phyloP scores from a whole-genome alignment of 495 filamentous ascomycete species.

The Glonium stellatum region DNA sequence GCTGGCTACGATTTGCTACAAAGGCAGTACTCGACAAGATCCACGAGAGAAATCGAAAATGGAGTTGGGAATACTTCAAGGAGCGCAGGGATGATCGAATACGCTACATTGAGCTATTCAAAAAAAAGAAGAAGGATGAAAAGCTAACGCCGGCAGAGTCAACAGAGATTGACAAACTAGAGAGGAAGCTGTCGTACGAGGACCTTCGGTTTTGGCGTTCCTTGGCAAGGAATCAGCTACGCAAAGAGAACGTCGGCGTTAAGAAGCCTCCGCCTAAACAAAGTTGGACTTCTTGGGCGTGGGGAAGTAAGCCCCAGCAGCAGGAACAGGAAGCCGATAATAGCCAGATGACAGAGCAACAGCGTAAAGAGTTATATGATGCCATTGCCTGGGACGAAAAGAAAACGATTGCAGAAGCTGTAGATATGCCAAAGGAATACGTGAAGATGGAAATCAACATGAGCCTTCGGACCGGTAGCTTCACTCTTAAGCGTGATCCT shows the following conservation, averaged over 20 bases:
- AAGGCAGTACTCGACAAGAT: constrained; percentile 86
- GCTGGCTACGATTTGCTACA: constrained; percentile 86
- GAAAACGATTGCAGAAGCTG: constrained; percentile 72
- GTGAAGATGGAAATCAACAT: constrained; percentile 88
- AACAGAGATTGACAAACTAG: constrained; percentile 65
- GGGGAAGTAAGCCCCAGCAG: constrained; percentile 50
- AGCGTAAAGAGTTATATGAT: constrained; percentile 92
- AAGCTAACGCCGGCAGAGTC: constrained; percentile 60
- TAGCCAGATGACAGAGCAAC: constrained; percentile 82
- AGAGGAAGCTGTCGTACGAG: constrained; percentile 86
- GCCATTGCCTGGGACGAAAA: constrained; percentile 99
- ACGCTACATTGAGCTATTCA: constrained; percentile 89
- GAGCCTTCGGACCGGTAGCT: constrained; percentile 83
- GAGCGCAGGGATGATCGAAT: constrained; percentile 85
- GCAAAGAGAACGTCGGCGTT: constrained; percentile 84
- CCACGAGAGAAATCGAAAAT: constrained; percentile 79
- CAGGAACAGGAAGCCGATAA: constrained; percentile 57
- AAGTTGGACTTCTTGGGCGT: constrained; percentile 82
- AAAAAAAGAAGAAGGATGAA: constrained; percentile 79
- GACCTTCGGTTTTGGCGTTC: constrained; percentile 97
- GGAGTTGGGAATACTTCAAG: constrained; percentile 91
- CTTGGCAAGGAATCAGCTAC: constrained; percentile 84
- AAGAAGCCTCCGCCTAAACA: constrained; percentile 62
- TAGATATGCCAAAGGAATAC: constrained; percentile 83
- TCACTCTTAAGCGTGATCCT: constrained; percentile 82